Percentiles rank a stretch among this genome's conserved stretches.
phyloP scores from a whole-genome alignment of 2,329 filamentous ascomycete species.

The Pseudopyricularia cyperi region DNA sequence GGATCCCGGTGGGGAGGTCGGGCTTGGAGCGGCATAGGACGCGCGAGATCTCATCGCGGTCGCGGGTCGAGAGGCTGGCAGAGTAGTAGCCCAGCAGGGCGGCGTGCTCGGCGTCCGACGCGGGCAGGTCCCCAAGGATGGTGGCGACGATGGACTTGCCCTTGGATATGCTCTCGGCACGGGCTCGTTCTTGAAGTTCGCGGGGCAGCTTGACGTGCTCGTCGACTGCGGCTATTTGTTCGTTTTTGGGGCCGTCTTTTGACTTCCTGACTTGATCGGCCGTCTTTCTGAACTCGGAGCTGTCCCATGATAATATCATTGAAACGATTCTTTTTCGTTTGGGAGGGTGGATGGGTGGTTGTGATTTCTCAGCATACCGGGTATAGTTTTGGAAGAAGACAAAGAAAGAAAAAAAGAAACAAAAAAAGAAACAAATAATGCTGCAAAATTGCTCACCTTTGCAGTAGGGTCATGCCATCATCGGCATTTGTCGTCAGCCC shows the following conservation, averaged over 20 bases:
- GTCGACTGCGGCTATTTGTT: constrained; percentile 47
- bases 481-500: constrained; percentile 58
- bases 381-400: neutral
- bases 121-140: constrained; percentile 44
- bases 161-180: constrained; percentile 37
- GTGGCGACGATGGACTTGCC: constrained; percentile 49
- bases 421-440: neutral
- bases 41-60: constrained; percentile 57
- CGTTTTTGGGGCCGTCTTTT: constrained; percentile 43
- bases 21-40: constrained; percentile 56
- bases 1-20: constrained; percentile 56
- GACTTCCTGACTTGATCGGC: constrained; percentile 51
- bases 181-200: constrained; percentile 44
- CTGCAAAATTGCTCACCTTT: too few relatives aligned
- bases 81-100: constrained; percentile 58
- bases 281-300: constrained; percentile 53
- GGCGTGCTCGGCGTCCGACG: constrained; percentile 43
- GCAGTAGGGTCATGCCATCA: constrained; percentile 70
- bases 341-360: neutral
- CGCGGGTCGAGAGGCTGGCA: constrained; percentile 56
- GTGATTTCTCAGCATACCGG: neutral
- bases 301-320: constrained; percentile 61
- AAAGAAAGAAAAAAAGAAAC: neutral
- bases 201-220: constrained; percentile 39
- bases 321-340: constrained; percentile 52